phyloP scores from a whole-genome alignment of 1,284 basidiomycete genomes.

The Ceratobasidium sp. region DNA sequence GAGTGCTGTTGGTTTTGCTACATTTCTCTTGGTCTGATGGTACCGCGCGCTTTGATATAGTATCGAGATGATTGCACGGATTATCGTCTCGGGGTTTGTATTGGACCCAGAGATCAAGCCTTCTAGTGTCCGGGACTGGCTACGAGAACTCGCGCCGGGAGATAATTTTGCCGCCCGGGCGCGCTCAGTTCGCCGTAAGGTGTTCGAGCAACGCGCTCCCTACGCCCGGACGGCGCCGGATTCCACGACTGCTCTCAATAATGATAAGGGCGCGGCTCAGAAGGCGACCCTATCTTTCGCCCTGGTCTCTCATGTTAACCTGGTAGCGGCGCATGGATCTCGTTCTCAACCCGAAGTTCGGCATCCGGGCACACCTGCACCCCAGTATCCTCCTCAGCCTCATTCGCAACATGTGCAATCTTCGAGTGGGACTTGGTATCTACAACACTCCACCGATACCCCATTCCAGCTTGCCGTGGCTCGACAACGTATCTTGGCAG shows the following conservation, averaged over 20 bases:
- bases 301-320: slow-evolving; percentile 28
- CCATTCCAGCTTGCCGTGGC: slow-evolving; percentile 77
- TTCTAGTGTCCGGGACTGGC: slow-evolving; percentile 38
- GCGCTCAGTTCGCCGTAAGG: slow-evolving; percentile 37
- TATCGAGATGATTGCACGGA: slow-evolving; percentile 88
- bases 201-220: slow-evolving; percentile 40
- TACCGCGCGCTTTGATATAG: slow-evolving; percentile 59
- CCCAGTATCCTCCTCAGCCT: slow-evolving; percentile 39
- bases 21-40: slow-evolving; percentile 27
- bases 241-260: slow-evolving; percentile 20
- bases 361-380: slow-evolving; percentile 16
- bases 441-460: slow-evolving; percentile 61
- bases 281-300: slow-evolving; percentile 40
- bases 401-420: slow-evolving; percentile 43
- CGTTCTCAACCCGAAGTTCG: slow-evolving; percentile 22
- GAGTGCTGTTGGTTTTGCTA: slow-evolving; percentile 57
- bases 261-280: slow-evolving; percentile 3
- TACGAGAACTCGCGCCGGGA: slow-evolving; percentile 39
- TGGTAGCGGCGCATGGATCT: slow-evolving; percentile 32
- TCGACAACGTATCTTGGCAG: slow-evolving; percentile 67
- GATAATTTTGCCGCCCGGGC: slow-evolving; percentile 42
- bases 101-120: slow-evolving; percentile 83
- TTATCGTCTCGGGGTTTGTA: slow-evolving; percentile 91
- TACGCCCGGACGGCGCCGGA: not conserved
- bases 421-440: slow-evolving; percentile 26